These are phyloP conservation scores for Serendipita sp. DNA, from an alignment of 768 basidiomycete genomes.

Conservation along the genomic window DNA sequence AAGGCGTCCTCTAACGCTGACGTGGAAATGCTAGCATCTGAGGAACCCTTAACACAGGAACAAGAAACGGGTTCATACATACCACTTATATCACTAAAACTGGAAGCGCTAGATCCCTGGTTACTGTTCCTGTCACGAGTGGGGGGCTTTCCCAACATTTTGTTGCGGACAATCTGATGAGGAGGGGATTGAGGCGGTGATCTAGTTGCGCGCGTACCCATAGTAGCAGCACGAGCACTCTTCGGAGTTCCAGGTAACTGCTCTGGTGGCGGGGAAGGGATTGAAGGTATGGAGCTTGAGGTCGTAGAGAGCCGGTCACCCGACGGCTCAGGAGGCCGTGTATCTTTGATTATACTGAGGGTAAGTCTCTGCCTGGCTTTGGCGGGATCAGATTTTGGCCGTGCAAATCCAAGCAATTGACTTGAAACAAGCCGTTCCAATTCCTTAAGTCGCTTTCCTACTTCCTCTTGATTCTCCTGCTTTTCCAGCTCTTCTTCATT, in stretches of 20 bases:
- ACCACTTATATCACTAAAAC: slow-evolving; percentile 83
- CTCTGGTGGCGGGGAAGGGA: slow-evolving; percentile 53
- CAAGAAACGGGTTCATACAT: slow-evolving; percentile 15
- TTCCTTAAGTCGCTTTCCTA: slow-evolving; percentile 51
- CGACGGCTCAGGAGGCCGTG: not conserved
- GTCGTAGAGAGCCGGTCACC: slow-evolving; percentile 31
- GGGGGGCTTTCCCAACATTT: slow-evolving; percentile 20
- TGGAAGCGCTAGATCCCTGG: slow-evolving; percentile 58
- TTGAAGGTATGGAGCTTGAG: slow-evolving; percentile 65
- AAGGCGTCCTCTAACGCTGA: slow-evolving; percentile 70
- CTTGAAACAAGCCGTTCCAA: slow-evolving; percentile 59
- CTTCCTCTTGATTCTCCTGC: slow-evolving; percentile 55
- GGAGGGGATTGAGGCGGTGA: slow-evolving; percentile 8
- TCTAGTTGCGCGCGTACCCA: slow-evolving; percentile 1
- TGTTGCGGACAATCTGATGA: not conserved
- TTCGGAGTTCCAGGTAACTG: slow-evolving; percentile 28
- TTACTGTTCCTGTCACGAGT: slow-evolving; percentile 43
- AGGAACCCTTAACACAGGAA: not conserved
- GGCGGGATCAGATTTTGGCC: slow-evolving; percentile 6
- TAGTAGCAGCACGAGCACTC: not conserved
- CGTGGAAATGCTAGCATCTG: slow-evolving; percentile 59
- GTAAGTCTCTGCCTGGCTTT: not conserved
- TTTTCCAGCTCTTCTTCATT: slow-evolving; percentile 45
- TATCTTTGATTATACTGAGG: not conserved
- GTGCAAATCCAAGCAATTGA: slow-evolving; percentile 49